A percentile compares a stretch with the other conserved stretches of the same genome.
phyloP scores from a whole-genome alignment of 371 early-diverging fungal species.

The Mucor piriformis region DNA sequence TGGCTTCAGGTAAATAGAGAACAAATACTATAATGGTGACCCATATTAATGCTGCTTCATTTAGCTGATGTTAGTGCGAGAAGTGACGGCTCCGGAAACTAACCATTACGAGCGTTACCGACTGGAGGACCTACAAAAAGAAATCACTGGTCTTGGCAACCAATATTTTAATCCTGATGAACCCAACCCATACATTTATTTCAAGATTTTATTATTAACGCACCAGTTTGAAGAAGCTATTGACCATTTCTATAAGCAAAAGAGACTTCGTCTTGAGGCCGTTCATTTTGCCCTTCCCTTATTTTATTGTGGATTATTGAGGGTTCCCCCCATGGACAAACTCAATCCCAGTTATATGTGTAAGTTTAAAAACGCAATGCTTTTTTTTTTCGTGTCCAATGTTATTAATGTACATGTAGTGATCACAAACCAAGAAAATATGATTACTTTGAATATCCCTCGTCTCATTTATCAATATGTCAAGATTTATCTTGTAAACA shows the following conservation, averaged over 20 bases:
- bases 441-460: conserved; percentile 59
- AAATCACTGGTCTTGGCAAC: conserved; percentile 61
- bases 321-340: conserved; percentile 23
- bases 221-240: conserved; percentile 87
- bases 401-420: conserved; percentile 1
- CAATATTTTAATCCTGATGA: conserved; percentile 69
- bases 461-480: conserved; percentile 65
- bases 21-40: too few species aligned
- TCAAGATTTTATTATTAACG: conserved; percentile 75
- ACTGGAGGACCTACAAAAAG: conserved; percentile 68
- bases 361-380: conserved; percentile 17
- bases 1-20: conserved; percentile 62
- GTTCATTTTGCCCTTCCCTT: conserved; percentile 89
- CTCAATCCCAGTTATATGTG: conserved; percentile 23
- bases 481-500: conserved; percentile 46
- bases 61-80: conserved; percentile 70
- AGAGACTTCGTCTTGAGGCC: conserved; percentile 69
- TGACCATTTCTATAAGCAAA: conserved; percentile 60
- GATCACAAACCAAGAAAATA: conserved; percentile 6
- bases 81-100: conserved; percentile 48
- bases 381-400: not conserved
- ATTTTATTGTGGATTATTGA: conserved; percentile 76
- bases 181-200: conserved; percentile 74
- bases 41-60: too few species aligned
- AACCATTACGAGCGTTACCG: conserved; percentile 62